Conservation (phyloP, 2,329 filamentous ascomycete species). For the Epichloe brachyelytri region DNA sequence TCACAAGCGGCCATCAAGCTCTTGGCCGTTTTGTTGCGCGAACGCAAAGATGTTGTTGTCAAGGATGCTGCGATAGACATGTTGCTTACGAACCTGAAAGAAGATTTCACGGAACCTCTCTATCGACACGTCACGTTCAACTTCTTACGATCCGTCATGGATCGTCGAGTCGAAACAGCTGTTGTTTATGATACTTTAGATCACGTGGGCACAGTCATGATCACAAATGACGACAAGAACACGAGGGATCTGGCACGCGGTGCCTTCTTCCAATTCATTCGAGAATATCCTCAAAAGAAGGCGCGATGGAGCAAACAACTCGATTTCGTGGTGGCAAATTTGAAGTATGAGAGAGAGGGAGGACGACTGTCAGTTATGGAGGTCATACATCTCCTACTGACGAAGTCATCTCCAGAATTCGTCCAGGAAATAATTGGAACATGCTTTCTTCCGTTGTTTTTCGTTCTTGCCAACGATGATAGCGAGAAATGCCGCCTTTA, state of each 20-base stretch:
- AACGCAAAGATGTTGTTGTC: conserved; percentile 61
- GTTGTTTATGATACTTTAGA: conserved; percentile 87
- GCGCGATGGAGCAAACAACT: conserved; percentile 82
- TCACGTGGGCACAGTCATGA: conserved; percentile 81
- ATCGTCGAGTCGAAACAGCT: conserved; percentile 72
- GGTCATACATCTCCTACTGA: conserved; percentile 71
- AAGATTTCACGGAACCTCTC: conserved; percentile 85
- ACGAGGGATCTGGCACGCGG: conserved; percentile 80
- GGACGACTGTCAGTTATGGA: conserved; percentile 91
- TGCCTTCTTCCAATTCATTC: conserved; percentile 85
- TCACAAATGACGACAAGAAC: conserved; percentile 83
- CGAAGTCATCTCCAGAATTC: conserved; percentile 70
- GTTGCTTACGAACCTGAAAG: conserved; percentile 67
- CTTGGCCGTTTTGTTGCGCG: conserved; percentile 70
- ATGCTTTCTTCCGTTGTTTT: conserved; percentile 76
- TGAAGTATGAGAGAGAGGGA: conserved; percentile 80
- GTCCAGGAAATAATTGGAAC: conserved; percentile 69
- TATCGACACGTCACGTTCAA: conserved; percentile 90
- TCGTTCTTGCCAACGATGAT: conserved; percentile 80
- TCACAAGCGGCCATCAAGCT: conserved; percentile 84
- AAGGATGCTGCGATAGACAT: conserved; percentile 75
- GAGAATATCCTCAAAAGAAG: conserved; percentile 88
- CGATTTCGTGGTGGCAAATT: conserved; percentile 75
- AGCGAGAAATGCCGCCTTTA: conserved; percentile 74
- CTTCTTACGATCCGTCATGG: conserved; percentile 78